These are phyloP conservation scores for Delonix regia DNA, from an alignment of 306 rosid species.

Conservation along the genomic window DNA sequence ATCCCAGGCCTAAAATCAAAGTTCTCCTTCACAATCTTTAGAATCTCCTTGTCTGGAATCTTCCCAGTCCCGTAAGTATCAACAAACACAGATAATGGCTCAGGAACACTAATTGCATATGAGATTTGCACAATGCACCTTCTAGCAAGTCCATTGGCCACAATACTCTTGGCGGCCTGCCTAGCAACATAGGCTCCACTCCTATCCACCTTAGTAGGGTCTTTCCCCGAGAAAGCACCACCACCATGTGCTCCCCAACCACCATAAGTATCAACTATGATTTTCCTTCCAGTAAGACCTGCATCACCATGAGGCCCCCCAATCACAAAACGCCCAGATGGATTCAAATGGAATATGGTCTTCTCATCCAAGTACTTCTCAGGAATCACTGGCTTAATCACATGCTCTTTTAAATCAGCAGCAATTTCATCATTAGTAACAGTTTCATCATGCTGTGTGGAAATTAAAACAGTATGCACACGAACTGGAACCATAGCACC, in stretches of 20 bases:
- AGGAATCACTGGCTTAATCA: slow-evolving; percentile 62
- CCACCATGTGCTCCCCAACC: slow-evolving; percentile 88
- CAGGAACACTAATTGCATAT: slow-evolving; percentile 69
- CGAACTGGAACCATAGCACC: slow-evolving; percentile 70
- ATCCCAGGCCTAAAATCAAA: slow-evolving; percentile 77
- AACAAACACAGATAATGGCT: slow-evolving; percentile 65
- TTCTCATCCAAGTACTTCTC: slow-evolving; percentile 70
- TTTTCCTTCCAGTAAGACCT: slow-evolving; percentile 66
- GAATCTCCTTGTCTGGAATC: slow-evolving; percentile 69
- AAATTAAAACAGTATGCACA: slow-evolving; percentile 66
- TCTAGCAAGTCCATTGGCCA: slow-evolving; percentile 63
- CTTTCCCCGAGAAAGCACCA: slow-evolving; percentile 73
- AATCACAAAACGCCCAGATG: slow-evolving; percentile 69
- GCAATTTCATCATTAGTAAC: slow-evolving; percentile 70
- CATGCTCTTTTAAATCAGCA: slow-evolving; percentile 66
- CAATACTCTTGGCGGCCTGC: slow-evolving; percentile 75
- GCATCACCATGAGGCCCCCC: slow-evolving; percentile 81
- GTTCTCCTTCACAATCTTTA: slow-evolving; percentile 58
- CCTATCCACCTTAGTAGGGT: slow-evolving; percentile 70
- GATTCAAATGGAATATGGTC: slow-evolving; percentile 70
- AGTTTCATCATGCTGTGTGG: slow-evolving; percentile 73
- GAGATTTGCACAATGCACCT: slow-evolving; percentile 74
- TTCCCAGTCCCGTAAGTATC: slow-evolving; percentile 62
- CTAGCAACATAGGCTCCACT: slow-evolving; percentile 71
- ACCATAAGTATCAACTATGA: slow-evolving; percentile 68